Evolutionary conservation across 441 rosid species (phyloP), one percentile per base, ranked within the genome.

Genomic region (Viola pubescens): DNA sequence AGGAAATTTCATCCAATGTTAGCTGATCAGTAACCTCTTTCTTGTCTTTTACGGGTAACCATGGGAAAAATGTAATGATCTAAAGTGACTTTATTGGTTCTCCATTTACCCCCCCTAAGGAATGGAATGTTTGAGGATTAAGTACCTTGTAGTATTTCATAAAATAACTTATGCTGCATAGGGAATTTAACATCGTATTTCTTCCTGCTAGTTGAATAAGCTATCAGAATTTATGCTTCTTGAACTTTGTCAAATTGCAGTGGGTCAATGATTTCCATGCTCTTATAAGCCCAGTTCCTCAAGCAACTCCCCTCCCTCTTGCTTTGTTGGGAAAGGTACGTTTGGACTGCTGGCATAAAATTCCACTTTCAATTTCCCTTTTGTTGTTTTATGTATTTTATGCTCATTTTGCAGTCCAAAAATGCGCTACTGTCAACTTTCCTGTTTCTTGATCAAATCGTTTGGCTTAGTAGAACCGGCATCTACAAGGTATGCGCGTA

Each of bases 361-460:
- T 7, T 40, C 42, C 3, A 12, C 5, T 55, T 4, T 8, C 3
- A 34, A 11, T 52, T 40, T 56, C 58, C 53, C 12, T 67, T 38
- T 47, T 42, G 10, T 37, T 64, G 48, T 66, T 44, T 41, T 48
- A 50, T 63, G 9, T 37, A 50, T 56, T 57, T 54, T 41, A 53
- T 72, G 34, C 59, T 64, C 63, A 9, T 73, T 26, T 26, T 77
- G 62, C 85, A 94, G 99, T 94, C 97, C 12, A 94, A 90, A 69
- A 94, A 94, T 81, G 96, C 96, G 0, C 59, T 90, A 38, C 64
- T 90, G 73, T 88, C 97, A 39, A 85, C 95, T 45, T 90, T 88
- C 88, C 79, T 94, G 71, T 94, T 94, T 64, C 95, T 94, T 49
- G 97, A 94, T 82, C 97, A 94, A 94, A 65, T 94, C 42, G 91